phyloP scores from a whole-genome alignment of 495 filamentous ascomycete genomes.

The Baudoinia panamericana region DNA sequence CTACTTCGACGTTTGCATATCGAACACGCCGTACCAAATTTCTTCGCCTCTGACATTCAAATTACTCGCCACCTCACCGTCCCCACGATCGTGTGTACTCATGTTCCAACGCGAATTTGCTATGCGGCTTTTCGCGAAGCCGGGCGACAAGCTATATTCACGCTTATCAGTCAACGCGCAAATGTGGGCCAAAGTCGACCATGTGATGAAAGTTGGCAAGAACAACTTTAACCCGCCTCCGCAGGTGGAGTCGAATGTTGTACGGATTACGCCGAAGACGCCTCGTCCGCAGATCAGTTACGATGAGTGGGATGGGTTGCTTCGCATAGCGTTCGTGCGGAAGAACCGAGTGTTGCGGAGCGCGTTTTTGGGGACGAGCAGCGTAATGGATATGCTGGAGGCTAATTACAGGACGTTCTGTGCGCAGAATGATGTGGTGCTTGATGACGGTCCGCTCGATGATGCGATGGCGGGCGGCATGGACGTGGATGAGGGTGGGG shows the following conservation, averaged over 20 bases:
- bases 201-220: constrained; percentile 83
- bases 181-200: constrained; percentile 79
- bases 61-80: constrained; percentile 63
- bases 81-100: constrained; percentile 66
- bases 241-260: constrained; percentile 75
- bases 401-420: constrained; percentile 82
- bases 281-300: constrained; percentile 77
- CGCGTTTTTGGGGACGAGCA: constrained; percentile 58
- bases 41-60: constrained; percentile 87
- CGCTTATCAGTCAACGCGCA: constrained; percentile 82
- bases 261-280: constrained; percentile 61
- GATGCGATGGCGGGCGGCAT: constrained; percentile 24
- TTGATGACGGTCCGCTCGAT: constrained; percentile 52
- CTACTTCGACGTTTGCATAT: constrained; percentile 81
- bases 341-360: constrained; percentile 68
- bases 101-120: constrained; percentile 84
- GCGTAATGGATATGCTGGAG: constrained; percentile 69
- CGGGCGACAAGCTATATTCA: constrained; percentile 73
- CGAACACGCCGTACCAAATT: constrained; percentile 93
- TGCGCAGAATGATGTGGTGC: constrained; percentile 60
- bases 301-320: constrained; percentile 86
- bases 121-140: constrained; percentile 59
- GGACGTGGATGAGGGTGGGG: constrained; percentile 38
- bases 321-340: constrained; percentile 70
- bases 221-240: constrained; percentile 95